Base-by-base conservation (phyloP, 805 yeast species). In the Wickerhamomyces subpelliculosus region DNA sequence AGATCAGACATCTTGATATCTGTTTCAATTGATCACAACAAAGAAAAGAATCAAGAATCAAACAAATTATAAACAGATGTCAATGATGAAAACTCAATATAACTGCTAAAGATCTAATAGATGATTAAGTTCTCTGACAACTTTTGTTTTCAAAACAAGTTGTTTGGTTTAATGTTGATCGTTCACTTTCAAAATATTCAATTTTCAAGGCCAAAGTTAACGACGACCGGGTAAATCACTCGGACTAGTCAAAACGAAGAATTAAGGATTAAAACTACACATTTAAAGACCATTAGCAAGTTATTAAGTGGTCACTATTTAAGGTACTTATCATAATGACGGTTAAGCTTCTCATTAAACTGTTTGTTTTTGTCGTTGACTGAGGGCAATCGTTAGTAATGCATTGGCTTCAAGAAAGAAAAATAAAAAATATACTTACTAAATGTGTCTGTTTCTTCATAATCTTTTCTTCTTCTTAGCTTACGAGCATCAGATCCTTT, bases 291-390 rank as follows among this genome's bases (percentile, higher is more conserved):
- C 6, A 14, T 31, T 8, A 22, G 11, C 21, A 28, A 27, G 35
- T 33, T 22, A 33, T 19, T 26, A 21, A 20, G 24, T 20, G 8
- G 16, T 30, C n/a, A 16, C 10, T 3, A 13, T 14, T 29, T 47
- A 9, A 59, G 57, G 34, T 61, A 62, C 40, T 65, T 62, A 42
- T 68, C 71, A 47, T 76, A 78, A 44, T 76, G 76, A 24, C 88
- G 63, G 32, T 72, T 58, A 45, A 84, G 61, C 51, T 84, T 84
- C 53, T 72, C 73, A 59, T 84, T 84, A 59, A 84, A 84, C 47
- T 80, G 80, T 52, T 70, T 73, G 64, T 84, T 84, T 57, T 79
- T 80, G 45, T 79, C 86, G 53, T 80, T 84, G 52, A 84, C 52
- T 46, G 27, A 25, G 4, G 4, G 5, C 4, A 2, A 3, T 5